Evolutionary conservation across 2,329 filamentous ascomycete genomes (phyloP).

Genomic region (Xylaria sp.): DNA sequence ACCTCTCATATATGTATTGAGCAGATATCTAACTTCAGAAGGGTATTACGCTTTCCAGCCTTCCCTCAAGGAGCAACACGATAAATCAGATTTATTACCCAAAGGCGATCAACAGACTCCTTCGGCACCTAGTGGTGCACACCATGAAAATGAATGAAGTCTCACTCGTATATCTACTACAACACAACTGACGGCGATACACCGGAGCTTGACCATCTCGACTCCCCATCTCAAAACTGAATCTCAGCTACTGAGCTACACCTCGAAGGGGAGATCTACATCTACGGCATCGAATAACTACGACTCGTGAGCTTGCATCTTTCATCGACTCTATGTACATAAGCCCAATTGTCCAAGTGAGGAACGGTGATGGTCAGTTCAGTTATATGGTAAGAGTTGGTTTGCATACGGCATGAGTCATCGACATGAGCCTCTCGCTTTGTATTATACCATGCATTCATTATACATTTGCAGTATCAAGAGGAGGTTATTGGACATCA

Average conservation of each 20-base stretch:
- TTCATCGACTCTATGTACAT: background rate
- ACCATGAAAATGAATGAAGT: constrained; percentile 27
- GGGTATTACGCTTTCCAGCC: constrained; percentile 46
- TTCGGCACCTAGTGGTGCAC: constrained; percentile 11
- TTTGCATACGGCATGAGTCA: background rate
- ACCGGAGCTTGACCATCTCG: background rate
- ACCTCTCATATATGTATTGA: background rate
- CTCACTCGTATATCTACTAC: background rate
- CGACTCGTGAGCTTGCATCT: background rate
- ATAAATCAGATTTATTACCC: constrained; percentile 19
- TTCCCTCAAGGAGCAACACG: constrained; percentile 39
- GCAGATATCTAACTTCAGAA: constrained; percentile 27
- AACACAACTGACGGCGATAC: background rate
- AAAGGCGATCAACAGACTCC: constrained; percentile 22
- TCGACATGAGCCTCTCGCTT: background rate
- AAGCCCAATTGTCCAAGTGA: background rate
- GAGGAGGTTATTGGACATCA: background rate
- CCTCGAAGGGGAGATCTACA: background rate
- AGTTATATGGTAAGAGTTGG: background rate
- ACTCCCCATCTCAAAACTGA: background rate
- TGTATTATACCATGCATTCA: background rate
- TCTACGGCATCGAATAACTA: background rate
- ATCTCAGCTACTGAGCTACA: background rate
- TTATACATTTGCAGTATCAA: background rate
- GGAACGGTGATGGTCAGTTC: background rate